Base-by-base conservation (phyloP, 2,329 filamentous ascomycete genomes). In the Xylaria sp. region DNA sequence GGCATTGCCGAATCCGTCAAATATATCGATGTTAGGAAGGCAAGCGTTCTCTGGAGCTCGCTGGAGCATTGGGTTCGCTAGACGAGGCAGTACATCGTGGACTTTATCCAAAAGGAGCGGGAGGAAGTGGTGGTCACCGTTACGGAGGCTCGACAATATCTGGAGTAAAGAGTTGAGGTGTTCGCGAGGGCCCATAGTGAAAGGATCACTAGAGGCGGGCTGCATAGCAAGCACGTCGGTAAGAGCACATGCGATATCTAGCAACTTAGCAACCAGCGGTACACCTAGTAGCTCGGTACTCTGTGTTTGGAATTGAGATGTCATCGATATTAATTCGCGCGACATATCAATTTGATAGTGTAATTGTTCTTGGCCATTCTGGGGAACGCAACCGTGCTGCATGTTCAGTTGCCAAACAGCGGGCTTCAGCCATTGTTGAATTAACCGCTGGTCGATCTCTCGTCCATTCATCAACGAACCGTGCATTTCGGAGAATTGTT, bases 41-140 rank as follows among this genome's bases (percentile, higher is more conserved):
- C 78, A 81, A 39, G 83, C 74, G 50, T 82, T 87, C 59, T 90
- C 88, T 0, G 89, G 89, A 0, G 86, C 83, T 20, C 86, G 86
- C 70, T 87, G 86, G 15, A 91, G 84, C 82, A 88, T 86, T 0
- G 89, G 89, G 72, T 86, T 89, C 67, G 85, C 84, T 18, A 91
- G 82, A 15, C 85, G 84, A 8, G 91, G 91, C 2, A 94, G 82
- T 2, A 91, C 85, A 51, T 95, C 91, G 69, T 90, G 86, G 48
- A 95, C 87, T 81, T 95, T 96, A 78, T 87, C 88, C 65, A 96
- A 81, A 1, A 97, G 85, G 0, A 97, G 85, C 2, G 93, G 93
- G 15, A 95, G 83, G 77, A 94, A 96, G 61, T 91, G 90, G 70
- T 91, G 87, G 66, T 94, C 87, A 7, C 92, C 92, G 66, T 89